Evolutionary conservation across 192 early-diverging fungal species (phyloP), one percentile per base, ranked within the genome.

Genomic region (Umbelopsis isabellina): DNA sequence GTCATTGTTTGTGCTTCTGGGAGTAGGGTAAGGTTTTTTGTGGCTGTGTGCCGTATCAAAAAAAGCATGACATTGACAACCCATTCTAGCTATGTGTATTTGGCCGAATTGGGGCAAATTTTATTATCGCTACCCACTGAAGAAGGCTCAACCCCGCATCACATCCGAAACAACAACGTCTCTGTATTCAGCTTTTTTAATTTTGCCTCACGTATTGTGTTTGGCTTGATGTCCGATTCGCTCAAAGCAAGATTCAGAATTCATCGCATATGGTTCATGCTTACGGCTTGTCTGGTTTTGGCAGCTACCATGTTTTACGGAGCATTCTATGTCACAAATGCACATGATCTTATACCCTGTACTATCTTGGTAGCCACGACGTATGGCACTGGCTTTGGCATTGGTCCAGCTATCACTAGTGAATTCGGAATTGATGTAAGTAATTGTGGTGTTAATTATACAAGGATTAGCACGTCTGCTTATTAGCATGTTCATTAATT

Each of bases 211-310:
- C 76, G 76, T 46, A 69, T 69, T 20, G 23, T 73, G 1, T 78
- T 78, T 49, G 72, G 76, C 25, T 50, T 68, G 3, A 18, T 73
- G 21, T 73, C 72, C 37, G 76, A 78, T 64, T 21, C 70, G 6
- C 48, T 73, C n/a, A 73, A 70, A 3, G 50, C 46, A 30, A 35
- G 49, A 44, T 73, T 70, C 13, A 72, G 72, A 18, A 23, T 78
- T 21, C 76, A 73, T 37, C 76, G 76, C n/a, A 22, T 78, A 11
- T 78, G 76, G 76, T 68, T 78, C 27, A 73, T 73, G 33, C 65
- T 68, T 45, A 13, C 58, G 11, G 71, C 68, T 1, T 22, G 72
- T 25, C 21, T 78, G 1, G 48, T 23, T 11, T 58, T 78, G 37
- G 13, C 65, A 16, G 23, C 23, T 2, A 65, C 61, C 35, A 22